Base-by-base conservation (phyloP, 768 basidiomycete genomes). In the Strobilomyces dryophilus region DNA sequence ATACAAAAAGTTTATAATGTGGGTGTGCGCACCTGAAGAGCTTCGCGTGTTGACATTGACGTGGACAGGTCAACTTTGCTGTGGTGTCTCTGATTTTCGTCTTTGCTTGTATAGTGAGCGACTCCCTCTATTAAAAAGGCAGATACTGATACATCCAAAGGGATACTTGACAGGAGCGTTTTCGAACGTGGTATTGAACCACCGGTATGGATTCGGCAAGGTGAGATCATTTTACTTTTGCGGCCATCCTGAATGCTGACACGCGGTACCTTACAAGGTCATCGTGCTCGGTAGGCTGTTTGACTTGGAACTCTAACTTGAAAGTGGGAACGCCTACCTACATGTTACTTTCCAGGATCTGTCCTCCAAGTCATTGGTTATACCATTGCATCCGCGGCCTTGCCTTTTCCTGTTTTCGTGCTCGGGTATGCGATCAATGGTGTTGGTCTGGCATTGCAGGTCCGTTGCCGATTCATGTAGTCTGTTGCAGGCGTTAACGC, bases 351-450 rank as follows among this genome's bases (percentile, higher is more conserved):
- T 42, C 21, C 36, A 68, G 71, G 65, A 11, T 65, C 67, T 7
- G 18, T 63, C 5, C 52, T 62, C 31, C 72, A 73, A 57, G 45
- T 70, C 4, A 54, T 68, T 12, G 67, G 56, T 5, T 73, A 71
- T 47, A 48, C 62, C 10, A 66, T 79, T 24, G 70, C 74, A 49
- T 70, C 71, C n/a, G 66, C 73, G 26, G 71, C 73, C 6, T 67
- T 71, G 5, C 79, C 79, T 5, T 81, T 75, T 55, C 77, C 76
- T 0, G 63, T 73, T 1, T 73, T 79, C 51, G 70, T 73, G 32
- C 54, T 76, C n/a, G 70, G 73, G 0, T 80, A 72, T 55, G 57
- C 66, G 20, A 59, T 79, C 50, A 74, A 72, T n/a, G 79, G 79
- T 0, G 29, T 43, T 9, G 42, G 42, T 12, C 52, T 77, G 53